phyloP scores from a whole-genome alignment of 345 rosid species.

The Salix exigua region DNA sequence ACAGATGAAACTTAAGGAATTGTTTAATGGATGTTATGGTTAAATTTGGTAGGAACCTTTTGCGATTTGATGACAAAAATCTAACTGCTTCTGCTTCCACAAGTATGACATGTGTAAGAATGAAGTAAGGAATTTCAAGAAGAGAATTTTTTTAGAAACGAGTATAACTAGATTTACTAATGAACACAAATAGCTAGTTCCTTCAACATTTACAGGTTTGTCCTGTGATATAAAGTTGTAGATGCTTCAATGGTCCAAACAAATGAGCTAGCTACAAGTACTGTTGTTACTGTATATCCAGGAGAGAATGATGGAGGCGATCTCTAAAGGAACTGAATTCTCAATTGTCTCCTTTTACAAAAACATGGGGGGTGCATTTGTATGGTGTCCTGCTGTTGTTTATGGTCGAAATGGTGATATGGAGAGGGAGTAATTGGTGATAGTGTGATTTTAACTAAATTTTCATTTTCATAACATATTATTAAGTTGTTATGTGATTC shows the following conservation, averaged over 20 bases:
- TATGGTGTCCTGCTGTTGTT: not conserved
- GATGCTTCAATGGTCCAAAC: not conserved
- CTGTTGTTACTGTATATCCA: not conserved
- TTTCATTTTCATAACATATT: not conserved
- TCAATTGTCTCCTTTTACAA: not conserved
- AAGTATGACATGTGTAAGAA: not conserved
- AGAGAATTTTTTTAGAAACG: not conserved
- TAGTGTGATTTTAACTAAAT: not conserved
- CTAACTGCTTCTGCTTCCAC: not conserved
- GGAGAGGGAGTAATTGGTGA: not conserved
- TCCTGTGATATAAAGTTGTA: not conserved
- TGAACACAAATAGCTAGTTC: not conserved
- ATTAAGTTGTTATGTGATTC: not conserved
- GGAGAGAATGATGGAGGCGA: not conserved
- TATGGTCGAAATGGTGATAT: not conserved
- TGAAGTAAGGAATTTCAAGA: not conserved
- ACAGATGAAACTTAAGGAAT: not conserved
- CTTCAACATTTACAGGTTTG: not conserved
- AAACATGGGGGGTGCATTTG: not conserved
- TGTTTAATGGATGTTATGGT: not conserved
- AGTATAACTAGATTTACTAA: not conserved
- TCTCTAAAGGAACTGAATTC: not conserved
- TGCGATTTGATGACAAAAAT: not conserved
- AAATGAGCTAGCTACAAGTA: not conserved
- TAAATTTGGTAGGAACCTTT: not conserved